Evolutionary conservation across 1,139 yeast genomes (phyloP).

Genomic region (Blastobotrys buckinghamii): DNA sequence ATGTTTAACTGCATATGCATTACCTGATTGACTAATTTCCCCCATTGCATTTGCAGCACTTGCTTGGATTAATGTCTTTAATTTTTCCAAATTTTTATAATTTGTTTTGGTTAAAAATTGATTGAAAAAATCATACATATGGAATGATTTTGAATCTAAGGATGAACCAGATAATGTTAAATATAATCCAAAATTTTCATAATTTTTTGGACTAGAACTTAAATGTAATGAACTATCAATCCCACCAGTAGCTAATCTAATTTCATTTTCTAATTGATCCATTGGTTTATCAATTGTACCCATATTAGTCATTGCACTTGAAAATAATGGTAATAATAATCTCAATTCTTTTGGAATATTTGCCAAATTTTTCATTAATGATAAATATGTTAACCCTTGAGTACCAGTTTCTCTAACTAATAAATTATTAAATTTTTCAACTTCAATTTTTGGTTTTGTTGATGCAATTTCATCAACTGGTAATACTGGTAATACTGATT

Average conservation of each 20-base stretch:
- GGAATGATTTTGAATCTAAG: conserved; percentile 55
- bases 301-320: conserved; percentile 73
- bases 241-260: conserved; percentile 83
- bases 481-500: conserved; percentile 74
- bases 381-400: conserved; percentile 28
- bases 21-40: conserved; percentile 81
- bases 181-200: conserved; percentile 39
- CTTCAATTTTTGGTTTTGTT: conserved; percentile 41
- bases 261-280: conserved; percentile 79
- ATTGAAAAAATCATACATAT: conserved; percentile 59
- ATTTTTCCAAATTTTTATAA: conserved; percentile 62
- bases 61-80: conserved; percentile 65
- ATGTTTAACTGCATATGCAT: conserved; percentile 67
- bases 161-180: conserved; percentile 65
- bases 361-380: conserved; percentile 33
- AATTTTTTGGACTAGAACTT: conserved; percentile 31
- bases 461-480: conserved; percentile 66
- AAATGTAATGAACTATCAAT: conserved; percentile 54
- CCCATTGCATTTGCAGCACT: conserved; percentile 75
- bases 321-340: conserved; percentile 69
- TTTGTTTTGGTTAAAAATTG: conserved; percentile 67
- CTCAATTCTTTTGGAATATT: conserved; percentile 53
- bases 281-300: conserved; percentile 70
- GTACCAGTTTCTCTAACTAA: conserved; percentile 33
- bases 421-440: conserved; percentile 18